A percentile compares a stretch with the other conserved stretches of the same genome.
Evolutionary conservation across 306 rosid species (phyloP).

Genomic region (Rubus parviflorus): DNA sequence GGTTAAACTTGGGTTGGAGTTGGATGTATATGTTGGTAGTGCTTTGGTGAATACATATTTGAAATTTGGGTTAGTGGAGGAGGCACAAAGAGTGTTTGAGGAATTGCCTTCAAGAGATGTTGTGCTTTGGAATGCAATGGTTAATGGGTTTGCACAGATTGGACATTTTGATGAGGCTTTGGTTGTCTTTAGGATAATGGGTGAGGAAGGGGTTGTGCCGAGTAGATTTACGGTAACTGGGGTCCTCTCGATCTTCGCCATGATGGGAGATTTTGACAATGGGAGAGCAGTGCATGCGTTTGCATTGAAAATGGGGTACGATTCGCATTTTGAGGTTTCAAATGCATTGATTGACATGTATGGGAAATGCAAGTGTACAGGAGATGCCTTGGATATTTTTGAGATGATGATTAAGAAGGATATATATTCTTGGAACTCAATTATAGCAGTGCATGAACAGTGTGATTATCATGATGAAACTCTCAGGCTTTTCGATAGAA

Average conservation of each 20-base stretch:
- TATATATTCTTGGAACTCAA: slow-evolving; percentile 82
- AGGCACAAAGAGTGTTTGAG: slow-evolving; percentile 63
- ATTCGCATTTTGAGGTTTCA: slow-evolving; percentile 54
- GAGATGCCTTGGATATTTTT: slow-evolving; percentile 58
- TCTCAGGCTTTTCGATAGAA: slow-evolving; percentile 59
- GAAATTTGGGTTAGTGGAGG: slow-evolving; percentile 50
- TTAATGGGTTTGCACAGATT: slow-evolving; percentile 69
- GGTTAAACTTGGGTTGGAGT: slow-evolving; percentile 70
- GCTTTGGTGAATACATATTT: slow-evolving; percentile 69
- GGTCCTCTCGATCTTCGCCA: slow-evolving; percentile 60
- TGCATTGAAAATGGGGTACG: slow-evolving; percentile 64
- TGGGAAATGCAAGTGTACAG: slow-evolving; percentile 69
- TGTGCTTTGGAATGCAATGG: slow-evolving; percentile 87
- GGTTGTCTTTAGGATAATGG: slow-evolving; percentile 60
- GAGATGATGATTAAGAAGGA: slow-evolving; percentile 72
- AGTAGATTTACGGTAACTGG: slow-evolving; percentile 63
- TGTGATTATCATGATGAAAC: slow-evolving; percentile 55
- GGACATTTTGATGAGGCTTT: slow-evolving; percentile 66
- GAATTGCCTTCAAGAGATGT: slow-evolving; percentile 69
- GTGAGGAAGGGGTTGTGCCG: slow-evolving; percentile 50
- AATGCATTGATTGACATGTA: slow-evolving; percentile 81
- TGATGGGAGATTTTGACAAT: slow-evolving; percentile 48
- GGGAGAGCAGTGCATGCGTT: slow-evolving; percentile 70
- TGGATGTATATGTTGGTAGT: slow-evolving; percentile 78
- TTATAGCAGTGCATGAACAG: slow-evolving; percentile 59